These are phyloP conservation scores for Phytopythium boreale DNA, from an alignment of 352 stramenopile genomes.

Conservation along the genomic window DNA sequence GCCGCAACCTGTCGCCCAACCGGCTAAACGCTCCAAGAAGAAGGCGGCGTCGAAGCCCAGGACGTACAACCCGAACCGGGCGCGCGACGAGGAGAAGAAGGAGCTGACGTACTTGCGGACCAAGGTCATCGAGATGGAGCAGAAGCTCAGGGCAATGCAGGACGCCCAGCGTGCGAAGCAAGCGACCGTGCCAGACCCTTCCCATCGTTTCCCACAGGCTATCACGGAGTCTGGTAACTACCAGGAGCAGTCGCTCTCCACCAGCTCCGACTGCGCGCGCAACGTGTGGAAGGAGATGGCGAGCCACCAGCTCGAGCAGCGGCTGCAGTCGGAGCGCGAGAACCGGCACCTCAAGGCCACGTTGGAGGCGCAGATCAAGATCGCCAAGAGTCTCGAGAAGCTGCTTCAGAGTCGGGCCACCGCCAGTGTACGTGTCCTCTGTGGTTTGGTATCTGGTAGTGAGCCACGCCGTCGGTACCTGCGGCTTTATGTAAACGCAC, in stretches of 20 bases:
- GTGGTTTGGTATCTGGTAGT: neutral
- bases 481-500: too few relatives aligned
- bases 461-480: neutral
- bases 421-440: slow-evolving; percentile 11
- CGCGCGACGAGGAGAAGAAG: slow-evolving; percentile 32
- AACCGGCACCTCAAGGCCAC: slow-evolving; percentile 50
- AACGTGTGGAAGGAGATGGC: slow-evolving; percentile 42
- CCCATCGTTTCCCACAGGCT: neutral
- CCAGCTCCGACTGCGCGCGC: slow-evolving; percentile 5
- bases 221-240: neutral
- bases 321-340: slow-evolving; percentile 48
- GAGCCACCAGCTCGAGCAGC: slow-evolving; percentile 33
- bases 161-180: slow-evolving; percentile 8
- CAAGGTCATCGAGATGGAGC: slow-evolving; percentile 39
- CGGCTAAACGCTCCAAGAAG: neutral
- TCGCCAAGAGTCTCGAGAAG: slow-evolving; percentile 48
- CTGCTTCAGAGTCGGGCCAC: slow-evolving; percentile 30
- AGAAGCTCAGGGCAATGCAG: slow-evolving; percentile 27
- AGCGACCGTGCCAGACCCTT: neutral
- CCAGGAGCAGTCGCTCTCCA: neutral
- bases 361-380: slow-evolving; percentile 61
- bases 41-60: slow-evolving; percentile 20
- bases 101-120: slow-evolving; percentile 43
- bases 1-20: neutral
- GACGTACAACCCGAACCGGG: slow-evolving; percentile 35